A percentile compares a stretch with the other conserved stretches of the same genome.
These are phyloP conservation scores for Psilocybe subaeruginosa DNA, from an alignment of 768 basidiomycete species.

Conservation along the genomic window DNA sequence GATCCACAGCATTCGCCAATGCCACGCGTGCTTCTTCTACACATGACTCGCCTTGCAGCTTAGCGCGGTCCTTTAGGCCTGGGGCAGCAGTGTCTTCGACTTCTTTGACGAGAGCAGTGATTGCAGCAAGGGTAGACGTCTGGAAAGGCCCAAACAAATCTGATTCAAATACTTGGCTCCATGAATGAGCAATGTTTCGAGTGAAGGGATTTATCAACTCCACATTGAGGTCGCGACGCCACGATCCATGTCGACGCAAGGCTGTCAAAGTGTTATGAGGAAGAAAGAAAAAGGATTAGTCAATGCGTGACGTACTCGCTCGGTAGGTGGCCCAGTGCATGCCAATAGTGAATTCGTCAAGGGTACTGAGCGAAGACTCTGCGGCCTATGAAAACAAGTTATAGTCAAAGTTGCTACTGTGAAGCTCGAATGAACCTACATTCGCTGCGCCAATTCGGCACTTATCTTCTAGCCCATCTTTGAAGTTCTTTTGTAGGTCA, in stretches of 20 bases:
- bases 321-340: conserved; percentile 68
- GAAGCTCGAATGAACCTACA: conserved; percentile 31
- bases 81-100: conserved; percentile 52
- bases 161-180: conserved; percentile 62
- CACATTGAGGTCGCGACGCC: conserved; percentile 61
- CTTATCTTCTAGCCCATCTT: conserved; percentile 61
- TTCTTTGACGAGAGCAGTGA: conserved; percentile 50
- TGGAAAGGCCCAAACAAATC: conserved; percentile 58
- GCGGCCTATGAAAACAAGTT: conserved; percentile 35
- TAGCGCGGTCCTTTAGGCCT: conserved; percentile 55
- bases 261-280: conserved; percentile 26
- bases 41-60: conserved; percentile 52
- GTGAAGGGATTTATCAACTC: conserved; percentile 63
- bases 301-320: conserved; percentile 44
- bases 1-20: conserved; percentile 47
- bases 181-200: conserved; percentile 57
- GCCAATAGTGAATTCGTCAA: conserved; percentile 50
- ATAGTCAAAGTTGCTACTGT: neutral
- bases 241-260: conserved; percentile 57
- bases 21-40: conserved; percentile 54
- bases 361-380: conserved; percentile 45
- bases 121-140: conserved; percentile 32
- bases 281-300: neutral
- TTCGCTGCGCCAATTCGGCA: conserved; percentile 53
- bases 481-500: conserved; percentile 50